These are phyloP conservation scores for Daphne laureola DNA, from an alignment of 441 rosid genomes.

Conservation along the genomic window DNA sequence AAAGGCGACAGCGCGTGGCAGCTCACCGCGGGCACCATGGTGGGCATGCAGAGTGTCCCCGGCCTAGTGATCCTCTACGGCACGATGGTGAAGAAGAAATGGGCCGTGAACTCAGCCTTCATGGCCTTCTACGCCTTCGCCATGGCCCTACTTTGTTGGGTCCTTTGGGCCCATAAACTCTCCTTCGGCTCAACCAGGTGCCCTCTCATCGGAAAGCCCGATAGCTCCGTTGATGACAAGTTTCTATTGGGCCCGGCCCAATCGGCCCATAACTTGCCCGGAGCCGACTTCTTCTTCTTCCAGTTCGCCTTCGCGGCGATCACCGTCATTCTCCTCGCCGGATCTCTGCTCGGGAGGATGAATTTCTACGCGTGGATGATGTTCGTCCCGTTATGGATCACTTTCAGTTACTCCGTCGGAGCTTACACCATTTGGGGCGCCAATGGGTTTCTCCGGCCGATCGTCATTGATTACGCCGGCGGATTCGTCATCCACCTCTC, in stretches of 20 bases:
- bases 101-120: conserved; percentile 69
- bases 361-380: conserved; percentile 66
- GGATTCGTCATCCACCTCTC: conserved; percentile 66
- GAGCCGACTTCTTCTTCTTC: conserved; percentile 38
- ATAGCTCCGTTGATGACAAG: conserved; percentile 5
- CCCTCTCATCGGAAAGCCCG: conserved; percentile 37
- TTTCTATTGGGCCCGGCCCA: conserved; percentile 6
- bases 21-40: conserved; percentile 47
- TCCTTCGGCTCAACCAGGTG: conserved; percentile 28
- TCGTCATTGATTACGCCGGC: conserved; percentile 52
- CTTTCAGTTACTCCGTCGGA: conserved; percentile 40
- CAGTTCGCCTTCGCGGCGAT: conserved; percentile 64
- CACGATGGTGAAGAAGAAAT: conserved; percentile 60
- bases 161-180: conserved; percentile 48
- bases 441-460: conserved; percentile 23
- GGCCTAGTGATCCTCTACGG: conserved; percentile 59
- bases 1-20: conserved; percentile 62
- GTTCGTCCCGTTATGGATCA: conserved; percentile 59
- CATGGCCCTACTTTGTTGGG: conserved; percentile 46
- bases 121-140: conserved; percentile 67
- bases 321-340: conserved; percentile 44
- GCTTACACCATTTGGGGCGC: conserved; percentile 50
- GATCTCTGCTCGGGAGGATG: conserved; percentile 63
- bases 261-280: conserved; percentile 12
- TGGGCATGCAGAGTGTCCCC: conserved; percentile 52